Conservation (phyloP, 2,329 filamentous ascomycete genomes). For the Aspergillus amoenus region DNA sequence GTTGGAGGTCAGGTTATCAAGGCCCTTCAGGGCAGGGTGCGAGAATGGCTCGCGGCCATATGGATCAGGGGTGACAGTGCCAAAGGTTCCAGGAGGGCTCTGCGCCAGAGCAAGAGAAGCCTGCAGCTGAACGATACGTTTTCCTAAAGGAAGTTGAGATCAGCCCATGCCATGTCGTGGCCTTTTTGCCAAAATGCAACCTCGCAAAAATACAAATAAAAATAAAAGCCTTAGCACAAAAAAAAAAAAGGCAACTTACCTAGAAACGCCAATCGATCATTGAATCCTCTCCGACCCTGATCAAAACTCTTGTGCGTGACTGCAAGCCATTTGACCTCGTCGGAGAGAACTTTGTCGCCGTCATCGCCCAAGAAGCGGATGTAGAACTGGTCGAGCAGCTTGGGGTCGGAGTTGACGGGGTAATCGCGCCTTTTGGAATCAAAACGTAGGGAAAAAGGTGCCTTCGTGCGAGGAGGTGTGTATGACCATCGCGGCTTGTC, state of each 20-base stretch:
- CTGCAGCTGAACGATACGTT: slow-evolving; percentile 64
- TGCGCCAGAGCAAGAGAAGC: slow-evolving; percentile 62
- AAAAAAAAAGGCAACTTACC: slow-evolving; percentile 53
- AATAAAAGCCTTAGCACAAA: not conserved
- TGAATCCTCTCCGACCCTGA: slow-evolving; percentile 89
- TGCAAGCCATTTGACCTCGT: slow-evolving; percentile 95
- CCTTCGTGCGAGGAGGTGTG: slow-evolving; percentile 69
- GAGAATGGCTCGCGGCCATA: slow-evolving; percentile 64
- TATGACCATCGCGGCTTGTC: slow-evolving; percentile 66
- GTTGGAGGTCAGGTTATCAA: slow-evolving; percentile 67
- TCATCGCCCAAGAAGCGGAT: slow-evolving; percentile 69
- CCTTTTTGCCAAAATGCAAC: not conserved
- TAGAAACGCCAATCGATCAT: slow-evolving; percentile 85
- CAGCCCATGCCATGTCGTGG: not conserved
- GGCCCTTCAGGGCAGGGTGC: slow-evolving; percentile 68
- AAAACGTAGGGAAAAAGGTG: slow-evolving; percentile 53
- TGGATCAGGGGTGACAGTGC: slow-evolving; percentile 42
- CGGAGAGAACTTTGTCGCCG: slow-evolving; percentile 72
- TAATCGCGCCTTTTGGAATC: slow-evolving; percentile 44
- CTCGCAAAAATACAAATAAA: not conserved
- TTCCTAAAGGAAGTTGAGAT: slow-evolving; percentile 46
- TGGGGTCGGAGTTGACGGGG: slow-evolving; percentile 73
- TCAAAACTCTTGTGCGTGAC: slow-evolving; percentile 99
- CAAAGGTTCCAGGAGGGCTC: slow-evolving; percentile 38
- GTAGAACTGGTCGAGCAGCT: slow-evolving; percentile 74